Conservation (phyloP, 352 stramenopile genomes). For the Globisporangium recalcitrans region DNA sequence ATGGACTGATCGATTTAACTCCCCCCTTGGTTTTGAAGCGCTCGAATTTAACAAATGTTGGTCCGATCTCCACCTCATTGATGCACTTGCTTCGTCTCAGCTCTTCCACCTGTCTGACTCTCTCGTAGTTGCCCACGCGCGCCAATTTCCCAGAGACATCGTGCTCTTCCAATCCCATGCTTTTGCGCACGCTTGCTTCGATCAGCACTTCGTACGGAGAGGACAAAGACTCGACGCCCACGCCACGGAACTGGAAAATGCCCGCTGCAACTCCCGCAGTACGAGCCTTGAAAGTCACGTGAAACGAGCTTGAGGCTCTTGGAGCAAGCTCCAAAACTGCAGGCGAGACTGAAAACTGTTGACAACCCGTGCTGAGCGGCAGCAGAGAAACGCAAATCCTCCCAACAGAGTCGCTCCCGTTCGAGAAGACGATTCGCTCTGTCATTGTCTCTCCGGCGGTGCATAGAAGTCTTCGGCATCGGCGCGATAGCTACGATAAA, state of each 20-base stretch:
- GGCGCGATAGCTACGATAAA: conserved; percentile 36
- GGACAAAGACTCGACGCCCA: conserved; percentile 58
- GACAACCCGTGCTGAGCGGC: conserved; percentile 76
- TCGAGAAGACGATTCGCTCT: conserved; percentile 74
- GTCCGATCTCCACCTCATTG: conserved; percentile 46
- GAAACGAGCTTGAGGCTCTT: conserved; percentile 53
- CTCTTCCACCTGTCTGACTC: conserved; percentile 32
- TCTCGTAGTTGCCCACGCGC: neutral
- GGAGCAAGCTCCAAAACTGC: conserved; percentile 70
- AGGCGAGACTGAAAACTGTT: conserved; percentile 76
- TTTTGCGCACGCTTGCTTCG: conserved; percentile 63
- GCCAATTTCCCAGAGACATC: neutral
- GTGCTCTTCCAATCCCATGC: conserved; percentile 24
- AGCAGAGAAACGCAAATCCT: conserved; percentile 75
- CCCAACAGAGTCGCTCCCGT: conserved; percentile 45
- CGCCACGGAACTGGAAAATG: conserved; percentile 84
- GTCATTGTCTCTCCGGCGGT: conserved; percentile 64
- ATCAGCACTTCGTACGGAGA: conserved; percentile 80
- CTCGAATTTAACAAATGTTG: conserved; percentile 59
- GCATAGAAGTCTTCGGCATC: conserved; percentile 67
- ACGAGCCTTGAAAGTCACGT: conserved; percentile 59
- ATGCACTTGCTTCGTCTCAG: conserved; percentile 36
- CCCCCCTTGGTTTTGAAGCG: conserved; percentile 22
- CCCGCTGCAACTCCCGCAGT: conserved; percentile 58
- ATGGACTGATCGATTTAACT: conserved; percentile 18